Conservation (phyloP, 176 grass and related monocot genomes). For the Ensete ventricosum region DNA sequence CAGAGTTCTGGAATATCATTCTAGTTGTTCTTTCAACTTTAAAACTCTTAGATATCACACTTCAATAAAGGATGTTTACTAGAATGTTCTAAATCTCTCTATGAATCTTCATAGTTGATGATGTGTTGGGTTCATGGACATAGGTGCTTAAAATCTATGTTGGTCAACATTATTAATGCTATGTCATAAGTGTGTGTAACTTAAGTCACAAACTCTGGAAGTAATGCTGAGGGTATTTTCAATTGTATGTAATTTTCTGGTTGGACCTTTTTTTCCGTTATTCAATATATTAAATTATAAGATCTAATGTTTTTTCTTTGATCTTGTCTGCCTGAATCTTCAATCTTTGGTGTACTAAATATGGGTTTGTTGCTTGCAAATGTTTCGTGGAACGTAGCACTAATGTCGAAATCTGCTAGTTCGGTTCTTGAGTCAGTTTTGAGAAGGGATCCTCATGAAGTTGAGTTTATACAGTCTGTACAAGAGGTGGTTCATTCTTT, state of each 20-base stretch:
- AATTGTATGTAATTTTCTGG: not conserved
- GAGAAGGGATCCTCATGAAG: conserved; percentile 86
- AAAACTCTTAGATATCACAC: no score
- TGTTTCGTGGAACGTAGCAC: conserved; percentile 35
- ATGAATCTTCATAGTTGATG: no score
- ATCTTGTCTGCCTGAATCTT: not conserved
- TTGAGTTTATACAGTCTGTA: conserved; percentile 91
- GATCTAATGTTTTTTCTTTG: not conserved
- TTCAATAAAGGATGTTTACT: no score
- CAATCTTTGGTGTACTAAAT: conserved; percentile 4
- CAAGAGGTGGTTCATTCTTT: conserved; percentile 96
- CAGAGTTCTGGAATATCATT: no score
- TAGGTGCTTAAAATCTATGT: no score
- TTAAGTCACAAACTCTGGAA: no score
- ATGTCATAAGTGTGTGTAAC: no score
- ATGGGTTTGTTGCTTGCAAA: conserved; percentile 25
- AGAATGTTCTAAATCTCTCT: no score
- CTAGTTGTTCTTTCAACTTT: no score
- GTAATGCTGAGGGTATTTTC: no score
- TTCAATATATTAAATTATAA: not conserved
- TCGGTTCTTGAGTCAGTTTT: conserved; percentile 88
- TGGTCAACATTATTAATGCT: no score
- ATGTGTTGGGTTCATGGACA: no score
- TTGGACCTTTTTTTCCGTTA: not conserved
- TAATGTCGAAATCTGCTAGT: conserved; percentile 77